Evolutionary conservation across 73 alveolate genomes (phyloP).

Genomic region (Paramecium tetraurelia): DNA sequence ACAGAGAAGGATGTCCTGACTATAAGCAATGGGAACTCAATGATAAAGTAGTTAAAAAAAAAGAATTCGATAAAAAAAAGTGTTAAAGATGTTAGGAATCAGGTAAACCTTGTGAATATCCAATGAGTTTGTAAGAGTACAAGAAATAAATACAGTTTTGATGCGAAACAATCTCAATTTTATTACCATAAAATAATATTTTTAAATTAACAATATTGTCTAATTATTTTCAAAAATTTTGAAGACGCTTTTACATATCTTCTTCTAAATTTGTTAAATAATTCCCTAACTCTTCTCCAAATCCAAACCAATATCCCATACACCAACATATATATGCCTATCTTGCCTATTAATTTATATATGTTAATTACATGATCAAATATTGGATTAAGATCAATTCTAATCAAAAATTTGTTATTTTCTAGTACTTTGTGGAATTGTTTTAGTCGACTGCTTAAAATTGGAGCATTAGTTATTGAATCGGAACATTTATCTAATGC

Average conservation of each 20-base stretch:
- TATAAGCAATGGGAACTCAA: background rate
- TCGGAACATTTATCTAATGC: background rate
- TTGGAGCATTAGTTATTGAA: background rate
- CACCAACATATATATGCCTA: background rate
- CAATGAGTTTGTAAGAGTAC: background rate
- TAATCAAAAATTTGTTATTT: background rate
- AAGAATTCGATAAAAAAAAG: background rate
- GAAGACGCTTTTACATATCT: background rate
- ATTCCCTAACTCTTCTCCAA: background rate
- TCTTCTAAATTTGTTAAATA: background rate
- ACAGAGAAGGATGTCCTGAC: slow-evolving; percentile 42
- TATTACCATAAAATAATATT: background rate
- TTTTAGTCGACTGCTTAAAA: background rate
- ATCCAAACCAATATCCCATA: background rate
- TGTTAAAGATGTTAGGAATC: background rate
- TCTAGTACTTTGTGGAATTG: background rate
- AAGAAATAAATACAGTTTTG: background rate
- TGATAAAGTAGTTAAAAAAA: too few species aligned
- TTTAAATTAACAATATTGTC: background rate
- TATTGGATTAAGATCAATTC: background rate
- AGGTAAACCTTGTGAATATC: background rate
- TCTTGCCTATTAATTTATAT: background rate
- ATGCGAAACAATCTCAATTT: background rate
- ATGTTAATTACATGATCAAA: background rate
- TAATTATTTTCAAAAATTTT: background rate